Evolutionary conservation across 257 asterid species (phyloP).

Genomic region (Solanum clarkiae): DNA sequence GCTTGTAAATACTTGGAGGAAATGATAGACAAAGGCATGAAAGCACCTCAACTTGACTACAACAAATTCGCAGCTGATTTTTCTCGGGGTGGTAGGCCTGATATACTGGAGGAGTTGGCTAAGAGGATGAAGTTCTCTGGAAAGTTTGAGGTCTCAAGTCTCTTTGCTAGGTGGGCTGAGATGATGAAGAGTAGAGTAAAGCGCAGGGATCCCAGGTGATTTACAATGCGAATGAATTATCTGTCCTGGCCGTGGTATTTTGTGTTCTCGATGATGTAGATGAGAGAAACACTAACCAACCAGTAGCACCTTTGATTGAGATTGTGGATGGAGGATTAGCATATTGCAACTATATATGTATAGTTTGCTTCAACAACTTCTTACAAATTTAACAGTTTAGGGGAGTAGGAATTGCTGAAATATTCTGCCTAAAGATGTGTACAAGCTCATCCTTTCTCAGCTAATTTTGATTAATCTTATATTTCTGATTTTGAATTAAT

Average conservation of each 20-base stretch:
- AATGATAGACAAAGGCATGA: constrained; percentile 87
- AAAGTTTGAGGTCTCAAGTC: constrained; percentile 39
- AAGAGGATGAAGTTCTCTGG: constrained; percentile 49
- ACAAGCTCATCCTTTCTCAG: too few relatives aligned
- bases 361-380: background rate
- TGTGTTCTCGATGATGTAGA: background rate
- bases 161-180: constrained; percentile 40
- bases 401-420: background rate
- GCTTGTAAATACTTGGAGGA: constrained; percentile 65
- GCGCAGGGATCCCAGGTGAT: constrained; percentile 1
- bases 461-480: too few relatives aligned
- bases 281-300: background rate
- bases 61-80: constrained; percentile 48
- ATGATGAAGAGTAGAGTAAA: constrained; percentile 32
- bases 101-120: constrained; percentile 43
- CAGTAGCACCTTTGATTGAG: background rate
- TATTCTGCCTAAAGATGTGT: background rate
- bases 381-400: background rate
- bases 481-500: too few relatives aligned
- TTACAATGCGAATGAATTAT: background rate
- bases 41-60: constrained; percentile 60
- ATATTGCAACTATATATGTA: background rate
- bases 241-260: background rate
- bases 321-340: background rate
- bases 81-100: constrained; percentile 36